phyloP scores from a whole-genome alignment of 352 stramenopile genomes.

The Aphanomyces stellatus region DNA sequence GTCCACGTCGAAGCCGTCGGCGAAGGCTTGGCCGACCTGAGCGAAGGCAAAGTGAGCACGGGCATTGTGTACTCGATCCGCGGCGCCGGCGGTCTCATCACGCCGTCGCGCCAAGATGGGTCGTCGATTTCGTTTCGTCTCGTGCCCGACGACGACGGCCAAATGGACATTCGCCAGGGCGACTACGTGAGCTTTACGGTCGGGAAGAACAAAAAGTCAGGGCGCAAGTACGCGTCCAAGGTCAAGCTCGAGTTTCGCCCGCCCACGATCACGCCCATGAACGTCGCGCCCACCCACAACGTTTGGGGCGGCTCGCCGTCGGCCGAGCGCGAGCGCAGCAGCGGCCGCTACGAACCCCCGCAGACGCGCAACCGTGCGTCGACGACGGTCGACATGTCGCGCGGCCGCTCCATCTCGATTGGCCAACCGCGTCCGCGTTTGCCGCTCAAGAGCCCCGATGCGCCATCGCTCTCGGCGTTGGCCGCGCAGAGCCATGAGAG shows the following conservation, averaged over 20 bases:
- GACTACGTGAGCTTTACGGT: constrained; percentile 86
- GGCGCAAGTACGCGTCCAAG: constrained; percentile 81
- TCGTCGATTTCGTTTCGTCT: constrained; percentile 82
- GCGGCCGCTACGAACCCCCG: not conserved
- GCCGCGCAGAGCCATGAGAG: no score
- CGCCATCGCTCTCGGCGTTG: not conserved
- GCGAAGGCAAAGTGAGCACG: constrained; percentile 82
- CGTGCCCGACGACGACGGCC: constrained; percentile 81
- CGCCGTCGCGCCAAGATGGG: constrained; percentile 69
- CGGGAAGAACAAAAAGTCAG: constrained; percentile 86
- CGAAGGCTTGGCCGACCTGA: constrained; percentile 74
- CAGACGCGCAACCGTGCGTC: constrained; percentile 41
- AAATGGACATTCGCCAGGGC: constrained; percentile 73
- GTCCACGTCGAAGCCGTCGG: constrained; percentile 78
- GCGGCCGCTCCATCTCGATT: not conserved
- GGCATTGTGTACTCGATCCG: constrained; percentile 82
- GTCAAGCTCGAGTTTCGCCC: constrained; percentile 84
- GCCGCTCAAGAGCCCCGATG: constrained; percentile 12
- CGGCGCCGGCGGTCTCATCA: constrained; percentile 74
- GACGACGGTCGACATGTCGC: constrained; percentile 35
- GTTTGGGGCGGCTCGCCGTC: constrained; percentile 21
- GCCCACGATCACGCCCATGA: constrained; percentile 46
- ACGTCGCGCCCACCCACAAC: not conserved
- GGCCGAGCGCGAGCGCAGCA: no score
- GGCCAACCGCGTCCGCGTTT: constrained; percentile 3